Base-by-base conservation (phyloP, 495 filamentous ascomycete genomes). In the Aspergillus kassunensis region DNA sequence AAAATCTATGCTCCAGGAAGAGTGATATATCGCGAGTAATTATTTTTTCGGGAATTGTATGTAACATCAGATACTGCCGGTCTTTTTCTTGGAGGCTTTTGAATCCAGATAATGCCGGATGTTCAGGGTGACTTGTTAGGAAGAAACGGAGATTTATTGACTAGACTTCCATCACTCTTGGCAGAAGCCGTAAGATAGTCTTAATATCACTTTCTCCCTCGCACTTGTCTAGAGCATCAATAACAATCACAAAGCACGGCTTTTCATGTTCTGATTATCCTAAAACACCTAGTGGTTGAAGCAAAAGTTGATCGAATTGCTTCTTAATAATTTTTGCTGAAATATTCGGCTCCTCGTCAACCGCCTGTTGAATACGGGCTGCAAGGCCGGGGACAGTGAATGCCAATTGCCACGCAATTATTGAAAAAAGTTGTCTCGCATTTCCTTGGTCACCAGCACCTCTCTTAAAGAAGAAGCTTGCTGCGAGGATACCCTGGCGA, bases 181-280 rank as follows among this genome's bases (percentile, higher is more conserved):
- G 37, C 1, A 78, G 51, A 1, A 78, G 53, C 35, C 48, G 49
- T 25, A 82, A 61, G 25, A 81, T 63, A 8, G 30, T 44, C 55
- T 47, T 53, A 0, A 75, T 53, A 49, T 77, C 68, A 16, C 30
- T 2, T 15, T 67, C 31, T 12, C 77, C 68, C 11, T 78, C 72
- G 51, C 74, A 81, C 53, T 81, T 75, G 44, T 80, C 79, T 15
- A 82, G 64, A 45, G 78, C 78, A 53, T 82, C 78, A 24, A 82
- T 61, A 13, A 80, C 67, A 12, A 80, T 62, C 13, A 73, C 49
- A 10, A n/a, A n/a, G 67, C 9, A 27, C 15, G 13, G 20, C 53
- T 54, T 31, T 48, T 25, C 24, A 34, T 52, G 58, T 44, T 6
- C 11, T 30, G n/a, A 4, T 44, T n/a, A n/a, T n/a, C n/a, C 13